Percentiles rank a stretch among this genome's conserved stretches.
Evolutionary conservation across 345 rosid species (phyloP).

Genomic region (Erysimum cheiranthoides): DNA sequence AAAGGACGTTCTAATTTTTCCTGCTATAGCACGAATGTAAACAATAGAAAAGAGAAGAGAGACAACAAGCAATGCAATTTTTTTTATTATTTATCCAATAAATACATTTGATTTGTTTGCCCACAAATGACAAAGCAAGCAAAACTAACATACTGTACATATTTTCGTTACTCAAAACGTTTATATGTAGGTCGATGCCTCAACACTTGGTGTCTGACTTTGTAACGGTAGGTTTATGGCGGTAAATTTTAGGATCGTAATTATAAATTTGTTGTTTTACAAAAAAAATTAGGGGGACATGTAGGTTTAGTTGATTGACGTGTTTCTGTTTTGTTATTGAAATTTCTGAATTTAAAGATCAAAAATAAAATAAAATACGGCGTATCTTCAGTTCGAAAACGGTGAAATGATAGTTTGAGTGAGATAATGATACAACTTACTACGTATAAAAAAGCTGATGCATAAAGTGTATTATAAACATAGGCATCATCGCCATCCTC

Average conservation of each 20-base stretch:
- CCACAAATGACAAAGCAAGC: conserved; percentile 21
- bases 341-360: not conserved
- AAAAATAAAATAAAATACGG: not conserved
- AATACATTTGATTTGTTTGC: not conserved
- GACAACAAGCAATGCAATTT: not conserved
- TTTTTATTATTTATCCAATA: not conserved
- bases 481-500: conserved; percentile 17
- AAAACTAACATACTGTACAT: too few relatives aligned
- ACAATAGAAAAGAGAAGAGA: not conserved
- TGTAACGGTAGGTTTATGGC: conserved; percentile 12
- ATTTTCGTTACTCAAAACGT: not conserved
- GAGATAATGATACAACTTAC: not conserved
- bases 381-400: not conserved
- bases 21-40: not conserved
- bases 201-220: not conserved
- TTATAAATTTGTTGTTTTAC: too few relatives aligned
- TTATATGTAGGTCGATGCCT: not conserved
- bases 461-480: not conserved
- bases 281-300: not conserved
- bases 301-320: not conserved
- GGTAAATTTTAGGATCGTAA: not conserved
- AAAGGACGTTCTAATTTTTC: not conserved
- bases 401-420: too few relatives aligned
- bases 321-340: not conserved
- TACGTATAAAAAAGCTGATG: too few relatives aligned